phyloP scores from a whole-genome alignment of 2,329 filamentous ascomycete species.

The Byssochlamys sp. region DNA sequence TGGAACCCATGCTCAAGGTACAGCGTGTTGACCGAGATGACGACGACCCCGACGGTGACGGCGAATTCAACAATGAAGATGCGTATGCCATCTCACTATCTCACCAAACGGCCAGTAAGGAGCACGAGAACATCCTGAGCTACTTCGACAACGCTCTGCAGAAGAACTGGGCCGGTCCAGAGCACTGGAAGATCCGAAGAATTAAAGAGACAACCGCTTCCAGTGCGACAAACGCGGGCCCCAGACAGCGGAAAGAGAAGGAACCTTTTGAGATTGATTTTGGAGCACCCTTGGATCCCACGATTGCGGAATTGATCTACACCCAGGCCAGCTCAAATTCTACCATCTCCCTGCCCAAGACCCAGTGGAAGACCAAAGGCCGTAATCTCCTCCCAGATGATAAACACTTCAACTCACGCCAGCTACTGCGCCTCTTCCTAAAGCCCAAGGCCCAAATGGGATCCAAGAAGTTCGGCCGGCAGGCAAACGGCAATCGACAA shows the following conservation, averaged over 20 bases:
- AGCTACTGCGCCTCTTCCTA: constrained; percentile 78
- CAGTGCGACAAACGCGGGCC: constrained; percentile 28
- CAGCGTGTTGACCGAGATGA: constrained; percentile 48
- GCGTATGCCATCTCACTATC: constrained; percentile 74
- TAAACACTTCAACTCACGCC: constrained; percentile 93
- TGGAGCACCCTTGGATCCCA: constrained; percentile 59
- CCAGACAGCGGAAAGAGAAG: constrained; percentile 77
- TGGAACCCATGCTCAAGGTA: constrained; percentile 76
- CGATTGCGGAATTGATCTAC: constrained; percentile 66
- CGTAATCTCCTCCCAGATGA: constrained; percentile 90
- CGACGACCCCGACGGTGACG: constrained; percentile 43
- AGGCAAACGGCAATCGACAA: constrained; percentile 20
- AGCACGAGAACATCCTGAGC: constrained; percentile 89
- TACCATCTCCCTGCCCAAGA: constrained; percentile 76
- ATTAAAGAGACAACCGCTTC: constrained; percentile 67
- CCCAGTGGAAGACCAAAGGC: constrained; percentile 90
- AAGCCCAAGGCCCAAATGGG: constrained; percentile 85
- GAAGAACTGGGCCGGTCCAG: constrained; percentile 96
- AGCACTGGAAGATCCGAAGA: constrained; percentile 93
- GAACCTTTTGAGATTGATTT: constrained; percentile 95
- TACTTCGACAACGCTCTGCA: constrained; percentile 95
- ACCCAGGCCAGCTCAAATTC: constrained; percentile 71
- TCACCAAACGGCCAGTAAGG: constrained; percentile 55
- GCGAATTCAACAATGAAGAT: constrained; percentile 55
- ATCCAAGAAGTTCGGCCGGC: constrained; percentile 47